phyloP scores from a whole-genome alignment of 129 eudicot genomes.

The Chrysanthemum makinoi region DNA sequence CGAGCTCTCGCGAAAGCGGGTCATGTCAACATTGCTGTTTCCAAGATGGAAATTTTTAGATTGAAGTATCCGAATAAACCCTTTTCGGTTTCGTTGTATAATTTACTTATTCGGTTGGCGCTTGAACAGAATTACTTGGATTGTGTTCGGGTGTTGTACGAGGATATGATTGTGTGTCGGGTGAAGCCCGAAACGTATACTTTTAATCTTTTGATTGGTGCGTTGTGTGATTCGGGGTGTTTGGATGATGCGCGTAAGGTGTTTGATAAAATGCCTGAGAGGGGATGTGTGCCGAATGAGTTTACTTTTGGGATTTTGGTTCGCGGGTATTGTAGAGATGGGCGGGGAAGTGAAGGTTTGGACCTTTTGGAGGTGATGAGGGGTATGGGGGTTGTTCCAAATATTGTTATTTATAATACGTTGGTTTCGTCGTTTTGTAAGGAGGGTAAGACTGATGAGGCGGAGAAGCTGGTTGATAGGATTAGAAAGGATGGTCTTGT shows the following conservation, averaged over 20 bases:
- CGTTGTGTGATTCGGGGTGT: slow-evolving; percentile 69
- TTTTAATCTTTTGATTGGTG: slow-evolving; percentile 66
- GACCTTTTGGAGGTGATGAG: slow-evolving; percentile 68
- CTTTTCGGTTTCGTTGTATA: slow-evolving; percentile 50
- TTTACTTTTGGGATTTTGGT: slow-evolving; percentile 75
- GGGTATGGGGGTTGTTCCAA: slow-evolving; percentile 42
- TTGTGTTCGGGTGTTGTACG: slow-evolving; percentile 51
- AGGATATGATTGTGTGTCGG: slow-evolving; percentile 62
- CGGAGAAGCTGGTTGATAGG: slow-evolving; percentile 80
- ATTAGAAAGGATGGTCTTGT: slow-evolving; percentile 64
- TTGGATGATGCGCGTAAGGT: slow-evolving; percentile 69
- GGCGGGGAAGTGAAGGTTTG: slow-evolving; percentile 42
- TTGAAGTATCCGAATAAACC: slow-evolving; percentile 40
- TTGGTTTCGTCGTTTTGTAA: slow-evolving; percentile 67
- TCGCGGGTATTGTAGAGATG: slow-evolving; percentile 70
- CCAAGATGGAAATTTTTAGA: slow-evolving; percentile 59
- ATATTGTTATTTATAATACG: slow-evolving; percentile 69
- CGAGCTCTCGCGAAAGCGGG: slow-evolving; percentile 45
- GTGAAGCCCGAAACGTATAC: slow-evolving; percentile 65
- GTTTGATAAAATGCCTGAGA: slow-evolving; percentile 85
- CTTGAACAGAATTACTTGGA: slow-evolving; percentile 25
- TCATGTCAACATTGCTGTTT: slow-evolving; percentile 47
- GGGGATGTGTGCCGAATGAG: slow-evolving; percentile 86
- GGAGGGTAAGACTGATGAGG: slow-evolving; percentile 66
- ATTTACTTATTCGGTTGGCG: slow-evolving; percentile 50